Conservation (phyloP, 768 basidiomycete species). For the Panaeolus cyanescens region DNA sequence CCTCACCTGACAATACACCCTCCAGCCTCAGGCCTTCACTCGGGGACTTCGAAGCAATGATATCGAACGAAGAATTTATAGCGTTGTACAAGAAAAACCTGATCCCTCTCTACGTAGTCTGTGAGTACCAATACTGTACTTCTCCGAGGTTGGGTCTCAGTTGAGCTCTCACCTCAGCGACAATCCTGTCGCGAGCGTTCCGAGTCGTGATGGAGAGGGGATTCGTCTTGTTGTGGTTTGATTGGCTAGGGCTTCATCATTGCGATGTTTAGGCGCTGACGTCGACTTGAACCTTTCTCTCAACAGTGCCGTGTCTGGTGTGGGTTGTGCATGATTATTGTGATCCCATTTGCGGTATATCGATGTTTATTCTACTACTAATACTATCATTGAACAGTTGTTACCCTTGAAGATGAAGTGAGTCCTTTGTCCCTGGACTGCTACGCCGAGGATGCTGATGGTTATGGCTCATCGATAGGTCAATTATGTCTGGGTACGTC, state of each 20-base stretch:
- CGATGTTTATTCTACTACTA: not conserved
- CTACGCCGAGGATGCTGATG: not conserved
- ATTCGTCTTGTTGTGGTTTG: too few species aligned
- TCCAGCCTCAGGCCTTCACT: too few species aligned
- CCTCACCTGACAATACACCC: too few species aligned
- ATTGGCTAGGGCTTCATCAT: too few species aligned
- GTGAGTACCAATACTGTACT: conserved; percentile 15
- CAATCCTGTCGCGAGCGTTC: too few species aligned
- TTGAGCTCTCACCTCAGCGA: not conserved
- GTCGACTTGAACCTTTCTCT: not conserved
- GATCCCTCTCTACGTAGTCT: conserved; percentile 22
- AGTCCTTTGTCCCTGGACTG: not conserved
- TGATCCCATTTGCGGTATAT: conserved; percentile 10
- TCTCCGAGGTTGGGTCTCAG: not conserved
- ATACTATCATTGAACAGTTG: conserved; percentile 10
- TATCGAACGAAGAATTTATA: conserved; percentile 12
- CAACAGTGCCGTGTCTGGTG: conserved; percentile 20
- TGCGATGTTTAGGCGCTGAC: not conserved
- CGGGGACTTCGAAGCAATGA: not conserved
- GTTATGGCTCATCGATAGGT: conserved; percentile 20
- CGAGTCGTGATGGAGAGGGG: too few species aligned
- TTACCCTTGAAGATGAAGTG: conserved; percentile 28
- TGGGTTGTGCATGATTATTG: conserved; percentile 28
- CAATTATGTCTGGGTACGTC: conserved; percentile 39
- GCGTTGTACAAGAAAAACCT: conserved; percentile 15